Evolutionary conservation across 176 grass and related monocot species (phyloP).

Genomic region (Triticum turgidum): DNA sequence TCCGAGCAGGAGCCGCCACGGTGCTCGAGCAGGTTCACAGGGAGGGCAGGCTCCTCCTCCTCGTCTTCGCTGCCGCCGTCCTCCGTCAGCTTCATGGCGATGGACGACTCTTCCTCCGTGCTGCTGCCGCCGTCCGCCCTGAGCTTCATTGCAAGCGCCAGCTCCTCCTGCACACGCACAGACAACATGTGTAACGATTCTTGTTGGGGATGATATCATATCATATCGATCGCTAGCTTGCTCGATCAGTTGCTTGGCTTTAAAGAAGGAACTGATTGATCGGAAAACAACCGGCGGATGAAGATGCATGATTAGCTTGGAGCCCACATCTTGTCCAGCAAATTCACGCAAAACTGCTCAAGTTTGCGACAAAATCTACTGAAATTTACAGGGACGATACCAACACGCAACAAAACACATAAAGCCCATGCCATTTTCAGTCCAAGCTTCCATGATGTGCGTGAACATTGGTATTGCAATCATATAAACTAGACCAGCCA

Average conservation of each 20-base stretch:
- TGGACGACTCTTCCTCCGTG: conserved; percentile 14
- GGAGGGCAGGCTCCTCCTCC: conserved; percentile 27
- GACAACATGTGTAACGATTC: conserved; percentile 10
- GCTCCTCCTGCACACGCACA: background rate
- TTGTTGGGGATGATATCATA: conserved; percentile 1
- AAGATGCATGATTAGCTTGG: background rate
- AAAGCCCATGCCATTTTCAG: too few relatives aligned
- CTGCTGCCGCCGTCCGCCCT: background rate
- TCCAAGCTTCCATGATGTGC: too few relatives aligned
- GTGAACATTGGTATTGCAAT: too few relatives aligned
- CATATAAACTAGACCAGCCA: too few relatives aligned
- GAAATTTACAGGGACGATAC: background rate
- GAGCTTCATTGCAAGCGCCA: background rate
- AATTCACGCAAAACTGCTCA: background rate
- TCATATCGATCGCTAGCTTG: conserved; percentile 12
- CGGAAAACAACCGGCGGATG: background rate
- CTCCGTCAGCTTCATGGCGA: background rate
- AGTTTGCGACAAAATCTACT: background rate
- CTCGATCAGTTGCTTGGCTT: conserved; percentile 41
- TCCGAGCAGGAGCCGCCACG: background rate
- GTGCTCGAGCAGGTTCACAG: conserved; percentile 36
- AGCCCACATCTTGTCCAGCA: background rate
- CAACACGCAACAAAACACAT: too few relatives aligned
- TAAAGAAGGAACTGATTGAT: conserved; percentile 4
- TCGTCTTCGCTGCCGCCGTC: background rate